Evolutionary conservation across 306 rosid species (phyloP).

Genomic region (Crotalaria pallida): DNA sequence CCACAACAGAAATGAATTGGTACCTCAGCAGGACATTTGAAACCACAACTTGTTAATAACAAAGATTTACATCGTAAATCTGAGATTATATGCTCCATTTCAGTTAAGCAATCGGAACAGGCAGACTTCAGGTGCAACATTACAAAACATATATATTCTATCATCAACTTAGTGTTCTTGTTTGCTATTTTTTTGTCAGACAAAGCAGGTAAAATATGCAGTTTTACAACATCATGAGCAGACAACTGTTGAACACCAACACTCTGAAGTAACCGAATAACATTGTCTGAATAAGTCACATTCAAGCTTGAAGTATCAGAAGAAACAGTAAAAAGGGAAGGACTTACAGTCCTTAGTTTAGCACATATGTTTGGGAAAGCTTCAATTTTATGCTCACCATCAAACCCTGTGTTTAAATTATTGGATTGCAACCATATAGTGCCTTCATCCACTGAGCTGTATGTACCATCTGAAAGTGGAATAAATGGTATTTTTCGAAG

Average conservation of each 20-base stretch:
- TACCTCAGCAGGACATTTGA: conserved; percentile 55
- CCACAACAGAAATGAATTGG: conserved; percentile 75
- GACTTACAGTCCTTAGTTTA: conserved; percentile 65
- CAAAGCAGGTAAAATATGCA: conserved; percentile 72
- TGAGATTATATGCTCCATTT: conserved; percentile 57
- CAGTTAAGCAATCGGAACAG: conserved; percentile 63
- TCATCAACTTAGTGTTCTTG: conserved; percentile 48
- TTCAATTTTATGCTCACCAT: conserved; percentile 50
- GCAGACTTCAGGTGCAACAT: conserved; percentile 73
- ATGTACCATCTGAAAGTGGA: conserved; percentile 91
- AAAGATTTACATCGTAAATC: conserved; percentile 51
- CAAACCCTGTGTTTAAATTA: conserved; percentile 39
- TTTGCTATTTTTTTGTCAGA: conserved; percentile 36
- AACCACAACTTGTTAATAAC: conserved; percentile 71
- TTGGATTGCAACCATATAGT: conserved; percentile 80
- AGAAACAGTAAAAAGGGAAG: conserved; percentile 55
- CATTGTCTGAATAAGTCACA: conserved; percentile 37
- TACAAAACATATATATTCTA: conserved; percentile 74
- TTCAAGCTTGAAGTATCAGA: conserved; percentile 41
- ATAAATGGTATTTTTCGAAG: conserved; percentile 56
- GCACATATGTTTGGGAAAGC: conserved; percentile 64
- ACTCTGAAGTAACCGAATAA: conserved; percentile 51
- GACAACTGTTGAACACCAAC: conserved; percentile 85
- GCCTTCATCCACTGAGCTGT: conserved; percentile 63
- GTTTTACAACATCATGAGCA: conserved; percentile 80